These are phyloP conservation scores for Paraconiothyrium sp. DNA, from an alignment of 2,329 filamentous ascomycete genomes.

Conservation along the genomic window DNA sequence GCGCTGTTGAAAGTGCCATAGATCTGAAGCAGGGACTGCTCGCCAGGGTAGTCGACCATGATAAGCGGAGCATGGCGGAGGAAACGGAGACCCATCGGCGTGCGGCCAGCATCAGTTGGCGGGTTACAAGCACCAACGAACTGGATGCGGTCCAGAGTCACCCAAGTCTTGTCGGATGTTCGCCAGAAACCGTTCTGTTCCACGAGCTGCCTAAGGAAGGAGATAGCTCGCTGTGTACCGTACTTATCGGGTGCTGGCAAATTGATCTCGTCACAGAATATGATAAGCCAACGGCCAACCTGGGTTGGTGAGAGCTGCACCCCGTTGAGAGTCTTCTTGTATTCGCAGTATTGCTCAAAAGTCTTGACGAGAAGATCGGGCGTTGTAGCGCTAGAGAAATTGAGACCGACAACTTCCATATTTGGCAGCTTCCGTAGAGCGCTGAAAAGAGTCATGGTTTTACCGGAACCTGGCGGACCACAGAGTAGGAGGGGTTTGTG, in stretches of 20 bases:
- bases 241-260: slow-evolving; percentile 97
- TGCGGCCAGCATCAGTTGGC: slow-evolving; percentile 95
- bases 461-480: slow-evolving; percentile 96
- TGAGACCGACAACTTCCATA: slow-evolving; percentile 98
- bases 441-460: slow-evolving; percentile 99
- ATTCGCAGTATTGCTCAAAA: slow-evolving; percentile 99
- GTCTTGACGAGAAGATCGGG: slow-evolving; percentile 98
- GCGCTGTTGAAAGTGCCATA: slow-evolving; percentile 98
- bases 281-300: slow-evolving; percentile 95
- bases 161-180: slow-evolving; percentile 97
- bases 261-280: slow-evolving; percentile 99
- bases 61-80: slow-evolving; percentile 96
- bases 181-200: slow-evolving; percentile 99
- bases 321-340: slow-evolving; percentile 97
- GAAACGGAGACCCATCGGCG: slow-evolving; percentile 91
- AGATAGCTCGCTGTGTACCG: slow-evolving; percentile 95
- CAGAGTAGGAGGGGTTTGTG: slow-evolving; percentile 97
- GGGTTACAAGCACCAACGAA: slow-evolving; percentile 99
- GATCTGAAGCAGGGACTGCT: slow-evolving; percentile 93
- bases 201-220: slow-evolving; percentile 95
- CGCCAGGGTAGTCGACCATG: slow-evolving; percentile 99
- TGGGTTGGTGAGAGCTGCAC: slow-evolving; percentile 95
- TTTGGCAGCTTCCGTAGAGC: slow-evolving; percentile 95
- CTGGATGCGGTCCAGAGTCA: slow-evolving; percentile 95
- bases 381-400: slow-evolving; percentile 98